phyloP scores from a whole-genome alignment of 2,329 filamentous ascomycete genomes.

The Xylaria sp. region DNA sequence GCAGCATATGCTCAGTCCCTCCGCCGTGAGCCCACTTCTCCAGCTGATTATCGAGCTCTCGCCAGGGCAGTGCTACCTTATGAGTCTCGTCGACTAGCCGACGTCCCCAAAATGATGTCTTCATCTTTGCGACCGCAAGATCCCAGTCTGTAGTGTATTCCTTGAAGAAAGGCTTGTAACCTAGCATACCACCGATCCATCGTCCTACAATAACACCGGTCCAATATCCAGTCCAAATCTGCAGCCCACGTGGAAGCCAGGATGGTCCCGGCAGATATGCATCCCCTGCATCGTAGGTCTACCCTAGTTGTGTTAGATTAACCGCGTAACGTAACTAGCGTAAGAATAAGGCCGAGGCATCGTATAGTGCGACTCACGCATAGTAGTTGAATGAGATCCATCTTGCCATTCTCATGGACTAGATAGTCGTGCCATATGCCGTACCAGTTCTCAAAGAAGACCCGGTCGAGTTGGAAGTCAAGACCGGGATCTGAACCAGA shows the following conservation, averaged over 20 bases:
- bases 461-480: slow-evolving; percentile 48
- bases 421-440: slow-evolving; percentile 50
- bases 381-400: slow-evolving; percentile 51
- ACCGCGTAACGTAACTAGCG: too few species aligned
- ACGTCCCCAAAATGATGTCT: slow-evolving; percentile 41
- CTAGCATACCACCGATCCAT: slow-evolving; percentile 52
- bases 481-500: slow-evolving; percentile 44
- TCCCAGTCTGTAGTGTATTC: slow-evolving; percentile 54
- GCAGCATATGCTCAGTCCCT: slow-evolving; percentile 11
- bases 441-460: slow-evolving; percentile 55
- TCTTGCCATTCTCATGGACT: slow-evolving; percentile 40
- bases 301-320: neutral
- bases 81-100: slow-evolving; percentile 48
- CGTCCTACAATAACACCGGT: slow-evolving; percentile 49
- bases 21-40: slow-evolving; percentile 3
- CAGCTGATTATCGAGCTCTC: slow-evolving; percentile 8
- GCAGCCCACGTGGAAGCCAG: slow-evolving; percentile 50
- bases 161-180: slow-evolving; percentile 52
- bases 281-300: slow-evolving; percentile 37
- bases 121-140: slow-evolving; percentile 50
- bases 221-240: slow-evolving; percentile 41
- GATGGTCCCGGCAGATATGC: slow-evolving; percentile 40
- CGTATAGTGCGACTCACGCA: slow-evolving; percentile 39
- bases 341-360: neutral
- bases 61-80: slow-evolving; percentile 3